These are phyloP conservation scores for Salvia miltiorrhiza DNA, from an alignment of 257 asterid species.

Conservation along the genomic window DNA sequence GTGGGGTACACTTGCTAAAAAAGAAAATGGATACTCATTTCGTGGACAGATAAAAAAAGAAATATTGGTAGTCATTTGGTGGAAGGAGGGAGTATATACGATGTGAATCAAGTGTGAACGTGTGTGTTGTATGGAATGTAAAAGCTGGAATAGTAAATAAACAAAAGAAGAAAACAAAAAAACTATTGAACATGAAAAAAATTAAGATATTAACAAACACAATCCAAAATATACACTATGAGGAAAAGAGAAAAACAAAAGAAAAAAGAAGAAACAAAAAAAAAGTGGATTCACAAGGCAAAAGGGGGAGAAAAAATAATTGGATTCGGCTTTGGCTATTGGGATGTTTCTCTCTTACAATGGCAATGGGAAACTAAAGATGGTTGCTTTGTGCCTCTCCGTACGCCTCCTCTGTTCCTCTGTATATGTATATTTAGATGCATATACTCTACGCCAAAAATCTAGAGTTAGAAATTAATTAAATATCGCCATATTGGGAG, in stretches of 20 bases:
- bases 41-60: no score
- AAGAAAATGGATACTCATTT: no score
- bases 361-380: no score
- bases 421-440: not conserved
- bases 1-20: no score
- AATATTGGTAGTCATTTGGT: no score
- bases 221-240: not conserved
- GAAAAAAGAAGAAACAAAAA: not conserved
- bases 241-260: not conserved
- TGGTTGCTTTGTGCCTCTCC: not conserved
- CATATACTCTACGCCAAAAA: not conserved
- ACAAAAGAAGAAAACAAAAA: no score
- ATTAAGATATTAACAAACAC: not conserved
- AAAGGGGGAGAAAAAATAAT: no score
- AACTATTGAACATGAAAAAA: not conserved
- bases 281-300: not conserved
- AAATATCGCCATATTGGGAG: conserved; percentile 1
- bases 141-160: no score
- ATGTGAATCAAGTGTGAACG: no score
- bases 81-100: no score
- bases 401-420: not conserved
- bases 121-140: no score
- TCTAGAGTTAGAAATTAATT: not conserved
- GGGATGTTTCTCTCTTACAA: not conserved
- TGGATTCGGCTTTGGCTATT: conserved; percentile 9